Percentiles rank a stretch among this genome's conserved stretches.
These are phyloP conservation scores for Parastagonospora nodorum DNA, from an alignment of 2,329 filamentous ascomycete genomes.

Conservation along the genomic window DNA sequence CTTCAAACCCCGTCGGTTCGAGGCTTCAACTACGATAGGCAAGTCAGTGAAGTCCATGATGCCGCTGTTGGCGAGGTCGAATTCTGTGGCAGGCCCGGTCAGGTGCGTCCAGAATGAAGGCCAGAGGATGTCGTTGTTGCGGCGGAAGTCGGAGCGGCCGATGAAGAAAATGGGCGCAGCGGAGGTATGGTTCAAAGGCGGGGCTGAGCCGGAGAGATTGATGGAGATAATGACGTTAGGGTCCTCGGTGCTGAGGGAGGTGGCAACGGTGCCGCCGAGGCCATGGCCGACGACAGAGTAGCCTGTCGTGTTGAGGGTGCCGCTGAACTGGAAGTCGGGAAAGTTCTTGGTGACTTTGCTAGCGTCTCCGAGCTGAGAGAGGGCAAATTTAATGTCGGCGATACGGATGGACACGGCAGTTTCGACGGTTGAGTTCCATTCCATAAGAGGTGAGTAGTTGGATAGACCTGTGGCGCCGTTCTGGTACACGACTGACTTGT, in stretches of 20 bases:
- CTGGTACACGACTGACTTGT: conserved; percentile 29
- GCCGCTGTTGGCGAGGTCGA: conserved; percentile 21
- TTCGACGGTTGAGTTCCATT: conserved; percentile 20
- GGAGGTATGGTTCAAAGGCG: conserved; percentile 9
- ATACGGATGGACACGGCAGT: conserved; percentile 19
- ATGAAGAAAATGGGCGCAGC: conserved; percentile 29
- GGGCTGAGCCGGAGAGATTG: conserved; percentile 29
- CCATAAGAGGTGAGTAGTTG: conserved; percentile 15
- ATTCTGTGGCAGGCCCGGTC: conserved; percentile 23
- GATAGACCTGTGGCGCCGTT: conserved; percentile 21
- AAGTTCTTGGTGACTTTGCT: conserved; percentile 12
- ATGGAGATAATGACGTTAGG: conserved; percentile 21
- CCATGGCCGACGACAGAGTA: conserved; percentile 33
- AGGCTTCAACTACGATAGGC: conserved; percentile 21
- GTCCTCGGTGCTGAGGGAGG: conserved; percentile 12
- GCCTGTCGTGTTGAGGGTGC: conserved; percentile 3
- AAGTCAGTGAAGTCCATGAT: conserved; percentile 33
- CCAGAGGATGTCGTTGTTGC: conserved; percentile 92
- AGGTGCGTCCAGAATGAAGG: conserved; percentile 62
- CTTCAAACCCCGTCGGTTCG: conserved; percentile 1
- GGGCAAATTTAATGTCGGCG: conserved; percentile 23
- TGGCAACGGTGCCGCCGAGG: conserved; percentile 34
- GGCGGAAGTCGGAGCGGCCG: conserved; percentile 75
- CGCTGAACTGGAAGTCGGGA: conserved; percentile 13
- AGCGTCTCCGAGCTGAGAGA: conserved; percentile 12